Percentiles rank a stretch among this genome's conserved stretches.
Conservation (phyloP, 2,329 filamentous ascomycete species). For the Fusarium paranaense region DNA sequence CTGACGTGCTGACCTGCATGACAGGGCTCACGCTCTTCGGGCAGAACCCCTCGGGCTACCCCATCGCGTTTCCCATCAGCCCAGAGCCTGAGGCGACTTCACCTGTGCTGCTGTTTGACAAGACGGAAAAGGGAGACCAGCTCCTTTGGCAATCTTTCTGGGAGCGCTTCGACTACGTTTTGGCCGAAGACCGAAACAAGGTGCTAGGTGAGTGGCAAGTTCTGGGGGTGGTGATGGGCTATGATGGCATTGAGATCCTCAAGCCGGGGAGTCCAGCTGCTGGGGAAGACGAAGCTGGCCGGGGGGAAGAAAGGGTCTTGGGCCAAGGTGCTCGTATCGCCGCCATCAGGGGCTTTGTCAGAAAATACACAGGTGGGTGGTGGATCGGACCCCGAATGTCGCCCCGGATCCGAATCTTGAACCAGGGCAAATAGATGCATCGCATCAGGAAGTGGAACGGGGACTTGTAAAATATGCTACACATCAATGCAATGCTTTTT, state of each 20-base stretch:
- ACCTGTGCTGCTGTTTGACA: conserved; percentile 64
- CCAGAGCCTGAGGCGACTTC: conserved; percentile 29
- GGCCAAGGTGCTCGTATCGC: conserved; percentile 59
- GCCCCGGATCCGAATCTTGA: conserved; percentile 65
- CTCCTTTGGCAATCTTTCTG: conserved; percentile 67
- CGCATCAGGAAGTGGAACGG: background rate
- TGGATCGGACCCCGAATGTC: conserved; percentile 74
- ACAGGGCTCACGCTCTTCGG: conserved; percentile 76
- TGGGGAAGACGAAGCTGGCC: conserved; percentile 17
- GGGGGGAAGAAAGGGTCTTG: conserved; percentile 49
- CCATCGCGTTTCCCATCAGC: conserved; percentile 47
- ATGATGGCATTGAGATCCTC: conserved; percentile 68
- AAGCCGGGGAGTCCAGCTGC: conserved; percentile 55
- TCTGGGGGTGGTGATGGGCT: conserved; percentile 68
- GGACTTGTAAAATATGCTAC: conserved; percentile 18
- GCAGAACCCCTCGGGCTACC: conserved; percentile 56
- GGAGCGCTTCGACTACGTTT: conserved; percentile 71
- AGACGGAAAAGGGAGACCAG: conserved; percentile 62
- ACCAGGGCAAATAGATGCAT: conserved; percentile 31
- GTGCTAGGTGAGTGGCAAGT: conserved; percentile 66
- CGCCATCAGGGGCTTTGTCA: conserved; percentile 55
- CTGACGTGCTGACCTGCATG: conserved; percentile 77
- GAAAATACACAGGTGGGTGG: conserved; percentile 67
- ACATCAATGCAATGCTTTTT: conserved; percentile 12
- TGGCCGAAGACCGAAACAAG: conserved; percentile 64